Conservation (phyloP, 2,329 filamentous ascomycete genomes). For the Bipolaris zeicola region DNA sequence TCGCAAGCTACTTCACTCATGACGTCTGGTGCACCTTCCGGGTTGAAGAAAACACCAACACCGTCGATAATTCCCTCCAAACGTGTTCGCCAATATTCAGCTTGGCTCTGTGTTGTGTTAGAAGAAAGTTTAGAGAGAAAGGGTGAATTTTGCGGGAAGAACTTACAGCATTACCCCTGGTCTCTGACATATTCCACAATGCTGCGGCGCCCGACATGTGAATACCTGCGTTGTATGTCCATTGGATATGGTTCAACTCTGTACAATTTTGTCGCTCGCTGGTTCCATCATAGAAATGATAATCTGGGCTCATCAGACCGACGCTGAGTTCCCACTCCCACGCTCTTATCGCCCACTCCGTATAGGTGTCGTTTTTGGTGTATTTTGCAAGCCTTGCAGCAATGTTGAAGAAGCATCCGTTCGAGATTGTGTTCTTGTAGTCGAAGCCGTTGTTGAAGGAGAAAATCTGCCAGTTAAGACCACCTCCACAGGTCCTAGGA, state of each 20-base stretch:
- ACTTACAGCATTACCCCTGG: slow-evolving; percentile 32
- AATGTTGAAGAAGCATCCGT: slow-evolving; percentile 79
- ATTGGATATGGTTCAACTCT: slow-evolving; percentile 51
- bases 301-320: slow-evolving; percentile 55
- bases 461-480: slow-evolving; percentile 75
- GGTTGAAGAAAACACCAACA: slow-evolving; percentile 50
- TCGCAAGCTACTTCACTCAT: slow-evolving; percentile 57
- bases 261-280: slow-evolving; percentile 52
- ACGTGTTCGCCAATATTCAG: slow-evolving; percentile 29
- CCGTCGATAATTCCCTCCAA: slow-evolving; percentile 41
- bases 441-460: slow-evolving; percentile 72
- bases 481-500: slow-evolving; percentile 66
- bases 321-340: slow-evolving; percentile 61
- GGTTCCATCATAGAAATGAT: slow-evolving; percentile 53
- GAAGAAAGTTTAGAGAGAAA: slow-evolving; percentile 10
- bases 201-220: slow-evolving; percentile 53
- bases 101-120: slow-evolving; percentile 20
- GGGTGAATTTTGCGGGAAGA: neutral
- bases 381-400: slow-evolving; percentile 72
- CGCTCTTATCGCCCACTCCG: slow-evolving; percentile 65
- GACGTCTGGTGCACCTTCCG: slow-evolving; percentile 50
- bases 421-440: slow-evolving; percentile 80
- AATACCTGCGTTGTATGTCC: slow-evolving; percentile 54
- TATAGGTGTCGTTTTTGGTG: slow-evolving; percentile 60
- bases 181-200: slow-evolving; percentile 54